Percentiles rank a stretch among this genome's conserved stretches.
These are phyloP conservation scores for Acer campestre DNA, from an alignment of 345 rosid genomes.

Conservation along the genomic window DNA sequence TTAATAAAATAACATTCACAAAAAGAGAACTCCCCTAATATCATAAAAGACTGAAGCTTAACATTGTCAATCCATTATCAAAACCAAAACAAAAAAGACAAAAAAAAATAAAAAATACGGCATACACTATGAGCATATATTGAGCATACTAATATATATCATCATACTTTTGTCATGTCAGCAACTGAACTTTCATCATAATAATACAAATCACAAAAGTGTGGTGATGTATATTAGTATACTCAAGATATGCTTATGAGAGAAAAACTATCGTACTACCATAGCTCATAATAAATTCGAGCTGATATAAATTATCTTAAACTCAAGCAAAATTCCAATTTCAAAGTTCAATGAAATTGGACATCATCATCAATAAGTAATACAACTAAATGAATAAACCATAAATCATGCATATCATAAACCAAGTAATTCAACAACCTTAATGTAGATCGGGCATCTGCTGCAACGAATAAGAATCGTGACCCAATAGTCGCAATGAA, in stretches of 20 bases:
- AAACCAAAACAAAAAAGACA: neutral
- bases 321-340: neutral
- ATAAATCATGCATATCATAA: too few relatives aligned
- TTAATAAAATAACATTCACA: slow-evolving; percentile 7
- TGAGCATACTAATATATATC: too few relatives aligned
- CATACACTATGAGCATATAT: too few relatives aligned
- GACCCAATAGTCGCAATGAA: slow-evolving; percentile 75
- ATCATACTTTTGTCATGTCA: too few relatives aligned
- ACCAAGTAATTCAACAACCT: slow-evolving; percentile 43
- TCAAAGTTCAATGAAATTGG: neutral
- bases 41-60: neutral
- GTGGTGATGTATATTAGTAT: too few relatives aligned
- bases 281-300: neutral
- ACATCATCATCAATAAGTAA: neutral
- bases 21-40: neutral
- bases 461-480: slow-evolving; percentile 82
- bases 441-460: slow-evolving; percentile 83
- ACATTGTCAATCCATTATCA: neutral
- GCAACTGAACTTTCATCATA: too few relatives aligned
- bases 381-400: neutral
- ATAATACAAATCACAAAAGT: too few relatives aligned
- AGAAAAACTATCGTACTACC: too few relatives aligned
- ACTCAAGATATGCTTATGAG: too few relatives aligned
- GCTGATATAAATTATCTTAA: neutral
- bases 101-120: neutral